Evolutionary conservation across 1,284 basidiomycete genomes (phyloP), one percentile per base, ranked within the genome.

Genomic region (Ustilago lituana): DNA sequence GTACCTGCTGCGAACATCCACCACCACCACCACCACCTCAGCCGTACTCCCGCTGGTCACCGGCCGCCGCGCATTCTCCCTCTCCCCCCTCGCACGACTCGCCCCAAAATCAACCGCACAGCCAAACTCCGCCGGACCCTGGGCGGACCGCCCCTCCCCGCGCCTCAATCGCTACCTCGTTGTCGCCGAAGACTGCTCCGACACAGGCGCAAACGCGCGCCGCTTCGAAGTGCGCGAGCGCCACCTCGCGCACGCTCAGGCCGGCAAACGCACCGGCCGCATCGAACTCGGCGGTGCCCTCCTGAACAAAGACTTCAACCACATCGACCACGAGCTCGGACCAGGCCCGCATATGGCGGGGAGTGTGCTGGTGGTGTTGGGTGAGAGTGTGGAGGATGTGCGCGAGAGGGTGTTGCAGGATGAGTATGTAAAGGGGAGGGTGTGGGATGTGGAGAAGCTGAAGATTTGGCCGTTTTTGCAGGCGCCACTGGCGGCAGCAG

Each of bases 241-340:
- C 26, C 74, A 77, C 47, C 51, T 77, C 17, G 73, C 70, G 29
- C 47, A 66, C 2, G 74, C 72, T 8, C 62, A 54, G 9, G 36
- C 39, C 26, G 74, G 74, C 37, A 74, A 72, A 37, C 53, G 66
- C 12, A 61, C 44, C 14, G 74, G 74, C 1, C 45, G 72, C 17
- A 64, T 77, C 63, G 68, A 73, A 44, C 46, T 77, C 11, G 74
- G 74, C 26, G 74, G 74, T 10, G 74, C 73, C 0, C 40, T 77
- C 4, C 69, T 77, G 7, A 40, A 43, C n/a, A 57, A 43, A 17
- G 74, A 77, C 39, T 77, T 75, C 23, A 20, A 43, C 20, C 32
- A 73, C 43, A 66, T 77, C 29, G 65, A 70, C 23, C 36, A 69
- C 20, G 58, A 69, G 12, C 12, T 59, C 10, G 72, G 68, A 8